A percentile compares a stretch with the other conserved stretches of the same genome.
Evolutionary conservation across 2,329 filamentous ascomycete species (phyloP).

Genomic region (Ilyonectria destructans): DNA sequence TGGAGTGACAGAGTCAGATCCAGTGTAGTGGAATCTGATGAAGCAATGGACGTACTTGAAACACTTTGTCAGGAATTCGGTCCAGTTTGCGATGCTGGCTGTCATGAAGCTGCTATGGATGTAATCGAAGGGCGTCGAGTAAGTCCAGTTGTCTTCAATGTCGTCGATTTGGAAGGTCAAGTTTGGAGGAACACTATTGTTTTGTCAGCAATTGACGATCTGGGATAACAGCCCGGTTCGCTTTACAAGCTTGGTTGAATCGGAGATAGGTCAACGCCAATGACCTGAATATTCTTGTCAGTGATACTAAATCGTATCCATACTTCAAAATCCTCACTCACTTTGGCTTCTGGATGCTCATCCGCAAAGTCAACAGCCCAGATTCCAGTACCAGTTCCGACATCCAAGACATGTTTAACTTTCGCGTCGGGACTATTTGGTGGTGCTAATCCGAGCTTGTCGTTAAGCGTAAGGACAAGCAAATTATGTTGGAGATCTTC

Average conservation of each 20-base stretch:
- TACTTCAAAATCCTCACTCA: neutral
- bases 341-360: conserved; percentile 21
- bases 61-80: neutral
- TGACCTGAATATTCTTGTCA: neutral
- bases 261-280: neutral
- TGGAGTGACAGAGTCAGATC: too few species aligned
- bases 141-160: conserved; percentile 30
- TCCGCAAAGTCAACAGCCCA: conserved; percentile 27
- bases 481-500: conserved; percentile 24
- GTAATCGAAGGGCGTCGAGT: conserved; percentile 21
- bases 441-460: conserved; percentile 23
- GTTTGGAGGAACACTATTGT: conserved; percentile 24
- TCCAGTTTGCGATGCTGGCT: conserved; percentile 14
- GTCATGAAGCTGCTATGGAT: conserved; percentile 26
- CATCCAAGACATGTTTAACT: conserved; percentile 11
- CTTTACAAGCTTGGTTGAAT: conserved; percentile 22
- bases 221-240: neutral
- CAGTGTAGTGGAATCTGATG: neutral
- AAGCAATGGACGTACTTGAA: conserved; percentile 11
- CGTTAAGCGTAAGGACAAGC: conserved; percentile 13
- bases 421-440: conserved; percentile 11
- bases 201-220: neutral
- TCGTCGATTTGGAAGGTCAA: conserved; percentile 26
- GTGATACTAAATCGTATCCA: neutral
- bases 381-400: conserved; percentile 27